A percentile compares a stretch with the other conserved stretches of the same genome.
Conservation (phyloP, 192 early-diverging fungal species). For the Coemansia asiatica region DNA sequence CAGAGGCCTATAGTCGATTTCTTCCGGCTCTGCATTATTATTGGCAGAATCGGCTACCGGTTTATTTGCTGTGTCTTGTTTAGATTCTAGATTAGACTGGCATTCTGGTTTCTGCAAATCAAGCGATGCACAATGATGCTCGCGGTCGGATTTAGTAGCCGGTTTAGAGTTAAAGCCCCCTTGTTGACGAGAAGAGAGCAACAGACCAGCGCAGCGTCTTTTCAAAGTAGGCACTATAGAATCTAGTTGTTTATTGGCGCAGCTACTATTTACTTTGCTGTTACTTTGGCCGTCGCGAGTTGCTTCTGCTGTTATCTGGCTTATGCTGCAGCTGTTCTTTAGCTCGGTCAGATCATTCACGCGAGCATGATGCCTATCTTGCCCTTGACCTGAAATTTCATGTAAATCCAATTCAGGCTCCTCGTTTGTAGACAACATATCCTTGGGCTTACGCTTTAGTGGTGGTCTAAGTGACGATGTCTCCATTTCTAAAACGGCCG, state of each 20-base stretch:
- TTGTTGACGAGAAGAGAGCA: not conserved
- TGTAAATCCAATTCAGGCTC: not conserved
- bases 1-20: slow-evolving; percentile 26
- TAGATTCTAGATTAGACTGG: not conserved
- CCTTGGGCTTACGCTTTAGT: slow-evolving; percentile 16
- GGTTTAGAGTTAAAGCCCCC: not conserved
- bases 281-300: not conserved
- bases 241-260: not conserved
- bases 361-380: not conserved
- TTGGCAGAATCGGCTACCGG: not conserved
- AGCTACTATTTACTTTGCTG: not conserved
- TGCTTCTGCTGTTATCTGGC: not conserved
- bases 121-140: not conserved
- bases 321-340: not conserved
- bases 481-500: slow-evolving; percentile 23
- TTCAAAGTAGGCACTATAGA: slow-evolving; percentile 20
- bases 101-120: not conserved
- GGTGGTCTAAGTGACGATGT: slow-evolving; percentile 28
- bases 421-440: not conserved
- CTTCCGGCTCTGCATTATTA: slow-evolving; percentile 10
- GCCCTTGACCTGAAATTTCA: not conserved
- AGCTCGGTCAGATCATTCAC: not conserved
- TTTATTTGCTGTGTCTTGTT: not conserved
- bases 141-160: not conserved
- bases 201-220: slow-evolving; percentile 16